Conservation (phyloP, 768 basidiomycete species). For the Tulasnella sp. region DNA sequence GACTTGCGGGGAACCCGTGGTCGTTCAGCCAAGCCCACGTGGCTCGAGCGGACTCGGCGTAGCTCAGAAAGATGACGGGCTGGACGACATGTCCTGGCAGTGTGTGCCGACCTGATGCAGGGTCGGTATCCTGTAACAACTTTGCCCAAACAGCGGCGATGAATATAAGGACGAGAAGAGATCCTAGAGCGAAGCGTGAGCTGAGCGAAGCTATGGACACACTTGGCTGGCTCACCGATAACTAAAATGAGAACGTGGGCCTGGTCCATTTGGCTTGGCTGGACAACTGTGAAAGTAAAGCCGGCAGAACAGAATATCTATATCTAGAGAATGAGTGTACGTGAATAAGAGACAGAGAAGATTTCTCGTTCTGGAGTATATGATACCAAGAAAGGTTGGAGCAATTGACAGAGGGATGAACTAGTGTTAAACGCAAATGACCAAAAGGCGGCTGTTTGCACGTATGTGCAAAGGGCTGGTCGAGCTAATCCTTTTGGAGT, state of each 20-base stretch:
- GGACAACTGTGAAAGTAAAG: not conserved
- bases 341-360: not conserved
- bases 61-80: not conserved
- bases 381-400: not conserved
- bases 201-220: not conserved
- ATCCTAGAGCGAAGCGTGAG: not conserved
- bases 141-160: not conserved
- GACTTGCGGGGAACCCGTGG: not conserved
- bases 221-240: not conserved
- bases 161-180: not conserved
- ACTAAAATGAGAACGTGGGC: not conserved
- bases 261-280: not conserved
- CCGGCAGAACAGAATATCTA: not conserved
- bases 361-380: not conserved
- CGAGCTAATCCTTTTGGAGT: not conserved
- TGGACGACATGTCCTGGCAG: not conserved
- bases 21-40: not conserved
- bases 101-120: not conserved
- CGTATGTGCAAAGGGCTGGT: not conserved
- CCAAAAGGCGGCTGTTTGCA: not conserved
- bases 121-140: not conserved
- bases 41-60: not conserved
- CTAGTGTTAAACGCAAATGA: not conserved
- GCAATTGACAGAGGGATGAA: not conserved
- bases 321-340: not conserved